phyloP scores from a whole-genome alignment of 306 rosid species.

The Sicyos edulis region DNA sequence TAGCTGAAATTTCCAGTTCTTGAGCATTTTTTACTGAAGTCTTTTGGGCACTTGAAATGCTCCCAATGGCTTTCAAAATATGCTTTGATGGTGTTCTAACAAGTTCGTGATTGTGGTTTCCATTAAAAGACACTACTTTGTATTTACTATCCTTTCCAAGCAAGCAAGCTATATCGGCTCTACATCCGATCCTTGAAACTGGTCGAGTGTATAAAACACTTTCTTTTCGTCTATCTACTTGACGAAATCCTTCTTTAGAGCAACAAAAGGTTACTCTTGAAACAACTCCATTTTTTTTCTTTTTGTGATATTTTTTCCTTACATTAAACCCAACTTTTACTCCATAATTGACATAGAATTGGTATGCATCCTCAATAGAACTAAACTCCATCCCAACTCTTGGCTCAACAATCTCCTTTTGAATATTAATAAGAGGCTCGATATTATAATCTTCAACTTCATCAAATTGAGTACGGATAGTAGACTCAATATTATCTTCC shows the following conservation, averaged over 20 bases:
- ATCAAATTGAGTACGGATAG: no score
- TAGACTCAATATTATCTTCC: no score
- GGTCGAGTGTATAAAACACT: no score
- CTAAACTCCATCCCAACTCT: not conserved
- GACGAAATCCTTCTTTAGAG: no score
- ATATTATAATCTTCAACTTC: not conserved
- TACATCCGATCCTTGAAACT: not conserved
- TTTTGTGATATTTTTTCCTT: not conserved
- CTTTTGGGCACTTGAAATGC: not conserved
- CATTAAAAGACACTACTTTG: not conserved
- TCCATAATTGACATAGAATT: not conserved
- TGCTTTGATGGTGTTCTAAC: no score
- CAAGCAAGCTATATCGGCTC: not conserved
- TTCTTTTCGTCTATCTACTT: no score
- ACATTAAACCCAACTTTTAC: not conserved
- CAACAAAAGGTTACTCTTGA: not conserved
- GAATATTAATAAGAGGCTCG: not conserved
- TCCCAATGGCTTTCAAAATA: not conserved
- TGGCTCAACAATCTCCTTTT: not conserved
- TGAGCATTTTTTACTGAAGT: not conserved
- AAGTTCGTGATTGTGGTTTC: no score
- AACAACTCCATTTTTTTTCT: not conserved
- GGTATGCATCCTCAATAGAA: not conserved
- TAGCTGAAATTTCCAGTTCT: not conserved
- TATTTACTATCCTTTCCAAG: not conserved